phyloP scores from a whole-genome alignment of 192 early-diverging fungal genomes.

The Backusella sp. region DNA sequence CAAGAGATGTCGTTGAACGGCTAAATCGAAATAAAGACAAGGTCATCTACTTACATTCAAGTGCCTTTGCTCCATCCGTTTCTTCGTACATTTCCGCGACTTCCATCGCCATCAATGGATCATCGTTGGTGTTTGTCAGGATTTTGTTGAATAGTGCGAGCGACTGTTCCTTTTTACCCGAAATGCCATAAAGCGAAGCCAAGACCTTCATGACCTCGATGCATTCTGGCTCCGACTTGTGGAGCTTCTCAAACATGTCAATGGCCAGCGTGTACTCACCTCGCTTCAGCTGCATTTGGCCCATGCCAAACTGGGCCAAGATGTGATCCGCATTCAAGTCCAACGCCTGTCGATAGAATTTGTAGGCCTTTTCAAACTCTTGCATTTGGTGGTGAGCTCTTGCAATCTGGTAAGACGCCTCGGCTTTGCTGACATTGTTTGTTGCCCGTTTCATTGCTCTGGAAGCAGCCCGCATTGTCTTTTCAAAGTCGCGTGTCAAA shows the following conservation, averaged over 20 bases:
- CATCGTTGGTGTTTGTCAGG: constrained; percentile 52
- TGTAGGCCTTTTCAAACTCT: constrained; percentile 70
- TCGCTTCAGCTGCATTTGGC: constrained; percentile 66
- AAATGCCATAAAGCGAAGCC: constrained; percentile 59
- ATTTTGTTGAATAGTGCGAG: constrained; percentile 64
- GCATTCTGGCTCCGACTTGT: constrained; percentile 58
- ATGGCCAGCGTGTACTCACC: constrained; percentile 46
- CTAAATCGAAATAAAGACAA: too few species aligned
- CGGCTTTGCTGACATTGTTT: constrained; percentile 54
- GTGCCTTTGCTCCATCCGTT: constrained; percentile 21
- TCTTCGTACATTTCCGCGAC: constrained; percentile 66
- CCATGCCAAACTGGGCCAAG: constrained; percentile 73
- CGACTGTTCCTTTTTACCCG: constrained; percentile 65
- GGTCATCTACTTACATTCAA: constrained; percentile 17
- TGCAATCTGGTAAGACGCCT: constrained; percentile 59
- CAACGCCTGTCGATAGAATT: constrained; percentile 65
- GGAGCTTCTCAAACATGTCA: constrained; percentile 57
- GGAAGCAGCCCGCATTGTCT: constrained; percentile 44
- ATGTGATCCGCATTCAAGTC: constrained; percentile 65
- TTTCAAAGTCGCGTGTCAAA: constrained; percentile 42
- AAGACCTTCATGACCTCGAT: constrained; percentile 63
- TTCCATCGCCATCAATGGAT: constrained; percentile 60
- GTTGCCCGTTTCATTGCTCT: constrained; percentile 43
- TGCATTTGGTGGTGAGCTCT: constrained; percentile 54
- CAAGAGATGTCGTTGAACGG: background rate